Conservation (phyloP, 2,329 filamentous ascomycete genomes). For the Ophiobolus disseminans region DNA sequence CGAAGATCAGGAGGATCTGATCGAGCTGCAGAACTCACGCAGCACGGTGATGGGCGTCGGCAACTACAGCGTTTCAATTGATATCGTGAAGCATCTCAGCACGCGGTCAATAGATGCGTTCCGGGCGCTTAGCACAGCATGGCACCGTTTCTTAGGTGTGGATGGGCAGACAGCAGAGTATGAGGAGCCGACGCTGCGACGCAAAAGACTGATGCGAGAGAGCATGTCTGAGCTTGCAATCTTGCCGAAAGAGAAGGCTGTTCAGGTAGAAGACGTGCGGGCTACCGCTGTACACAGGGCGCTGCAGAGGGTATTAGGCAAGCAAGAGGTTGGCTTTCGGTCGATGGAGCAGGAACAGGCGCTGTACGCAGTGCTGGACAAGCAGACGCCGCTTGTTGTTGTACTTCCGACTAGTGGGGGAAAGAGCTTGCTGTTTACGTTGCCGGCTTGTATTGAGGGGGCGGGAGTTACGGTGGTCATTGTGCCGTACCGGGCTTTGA, state of each 20-base stretch:
- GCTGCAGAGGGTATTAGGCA: neutral
- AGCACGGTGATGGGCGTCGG: conserved; percentile 11
- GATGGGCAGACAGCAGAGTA: neutral
- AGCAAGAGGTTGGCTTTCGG: conserved; percentile 11
- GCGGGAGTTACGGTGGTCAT: conserved; percentile 22
- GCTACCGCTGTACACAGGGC: neutral
- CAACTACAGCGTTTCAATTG: conserved; percentile 21
- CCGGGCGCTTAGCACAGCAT: conserved; percentile 11
- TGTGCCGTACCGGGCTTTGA: conserved; percentile 22
- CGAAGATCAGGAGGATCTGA: conserved; percentile 3
- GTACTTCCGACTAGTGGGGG: conserved; percentile 24
- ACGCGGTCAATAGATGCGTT: conserved; percentile 24
- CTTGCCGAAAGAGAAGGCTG: neutral
- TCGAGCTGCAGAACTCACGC: conserved; percentile 19
- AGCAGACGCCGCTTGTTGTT: conserved; percentile 22
- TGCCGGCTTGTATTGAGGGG: conserved; percentile 20
- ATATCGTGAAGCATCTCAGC: conserved; percentile 31
- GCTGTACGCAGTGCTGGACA: conserved; percentile 16
- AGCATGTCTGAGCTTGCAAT: neutral
- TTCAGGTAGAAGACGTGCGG: neutral
- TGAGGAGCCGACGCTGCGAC: neutral
- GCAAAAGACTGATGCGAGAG: neutral
- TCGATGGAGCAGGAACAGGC: conserved; percentile 18
- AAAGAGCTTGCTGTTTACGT: conserved; percentile 34
- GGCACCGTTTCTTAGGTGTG: neutral